Evolutionary conservation across 1,284 basidiomycete genomes (phyloP).

Genomic region (Ganoderma boninense): DNA sequence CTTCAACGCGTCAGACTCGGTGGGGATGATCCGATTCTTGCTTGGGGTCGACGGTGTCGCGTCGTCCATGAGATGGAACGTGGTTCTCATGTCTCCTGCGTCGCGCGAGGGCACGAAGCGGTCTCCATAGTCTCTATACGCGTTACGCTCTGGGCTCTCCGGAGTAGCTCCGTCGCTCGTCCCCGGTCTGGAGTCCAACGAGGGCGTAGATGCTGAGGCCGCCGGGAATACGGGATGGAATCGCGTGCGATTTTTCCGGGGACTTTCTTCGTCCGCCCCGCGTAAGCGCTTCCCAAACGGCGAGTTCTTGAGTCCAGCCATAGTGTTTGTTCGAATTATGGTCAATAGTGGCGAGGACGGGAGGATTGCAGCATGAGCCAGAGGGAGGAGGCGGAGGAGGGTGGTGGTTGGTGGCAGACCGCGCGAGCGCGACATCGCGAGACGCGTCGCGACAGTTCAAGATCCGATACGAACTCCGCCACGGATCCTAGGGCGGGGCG

Average conservation of each 20-base stretch:
- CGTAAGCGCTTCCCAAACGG: slow-evolving; percentile 82
- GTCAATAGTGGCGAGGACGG: slow-evolving; percentile 30
- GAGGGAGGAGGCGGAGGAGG: slow-evolving; percentile 23
- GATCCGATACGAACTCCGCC: slow-evolving; percentile 13
- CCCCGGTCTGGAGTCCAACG: slow-evolving; percentile 60
- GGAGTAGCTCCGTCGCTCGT: slow-evolving; percentile 64
- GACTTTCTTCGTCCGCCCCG: slow-evolving; percentile 62
- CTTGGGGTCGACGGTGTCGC: slow-evolving; percentile 71
- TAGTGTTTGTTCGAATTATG: slow-evolving; percentile 40
- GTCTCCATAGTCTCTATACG: slow-evolving; percentile 72
- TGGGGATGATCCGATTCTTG: slow-evolving; percentile 75
- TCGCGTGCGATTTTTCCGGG: slow-evolving; percentile 59
- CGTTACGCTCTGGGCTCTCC: slow-evolving; percentile 59
- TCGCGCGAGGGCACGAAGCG: slow-evolving; percentile 80
- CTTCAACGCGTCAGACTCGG: slow-evolving; percentile 81
- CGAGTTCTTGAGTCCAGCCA: slow-evolving; percentile 82
- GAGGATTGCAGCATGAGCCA: slow-evolving; percentile 37
- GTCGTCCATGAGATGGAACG: slow-evolving; percentile 80
- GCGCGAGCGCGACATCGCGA: slow-evolving; percentile 19
- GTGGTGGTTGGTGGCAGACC: slow-evolving; percentile 29
- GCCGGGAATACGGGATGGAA: slow-evolving; percentile 63
- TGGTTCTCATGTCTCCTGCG: slow-evolving; percentile 75
- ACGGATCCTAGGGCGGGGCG: background rate
- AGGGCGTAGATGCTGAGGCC: slow-evolving; percentile 54
- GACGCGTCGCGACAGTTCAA: slow-evolving; percentile 35